Evolutionary conservation across 352 stramenopile species (phyloP), one percentile per base, ranked within the genome.

Genomic region (Pythium biforme): DNA sequence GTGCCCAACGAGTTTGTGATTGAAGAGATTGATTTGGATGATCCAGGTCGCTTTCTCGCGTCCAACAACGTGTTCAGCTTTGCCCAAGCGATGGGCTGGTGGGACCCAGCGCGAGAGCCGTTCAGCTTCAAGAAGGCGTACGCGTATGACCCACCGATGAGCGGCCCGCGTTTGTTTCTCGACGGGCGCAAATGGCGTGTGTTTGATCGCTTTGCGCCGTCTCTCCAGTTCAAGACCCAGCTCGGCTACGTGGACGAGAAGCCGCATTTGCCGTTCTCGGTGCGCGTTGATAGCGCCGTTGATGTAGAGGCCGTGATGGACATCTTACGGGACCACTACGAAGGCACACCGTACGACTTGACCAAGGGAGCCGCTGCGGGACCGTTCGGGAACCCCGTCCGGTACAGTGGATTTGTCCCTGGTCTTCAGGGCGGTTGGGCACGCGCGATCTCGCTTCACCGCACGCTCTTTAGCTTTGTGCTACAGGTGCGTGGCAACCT

Each of bases 1-100:
- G 66, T 98, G 31, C 90, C 95, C 0, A 98, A 98, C 59, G 89
- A 88, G 55, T 98, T 98, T 68, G 81, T 90, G 56, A 98, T 98
- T 66, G 87, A 93, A 51, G 73, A 95, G 23, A 82, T 98, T 14
- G 71, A 95, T 66, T 46, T 89, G 14, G 67, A 69, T 25, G 75
- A 98, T 58, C 73, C 74, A 0, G 79, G 96, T 51, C 82, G 80
- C 59, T 98, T 96, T 67, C 66, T 98, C 52, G 92, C 90, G 58
- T 97, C 88, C 12, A 49, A 63, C 20, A 98, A 97, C 56, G 79
- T 98, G 23, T 73, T 81, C 22, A 77, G 75, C 46, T 81, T 98
- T 19, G 92, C 92, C 0, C 59, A 86, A 65, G 77, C 93, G 2
- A 95, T 94, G 75, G 77, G 86, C 37, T 97, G 88, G 84, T 97